phyloP scores from a whole-genome alignment of 805 yeast species.

The Barnettozyma populi region DNA sequence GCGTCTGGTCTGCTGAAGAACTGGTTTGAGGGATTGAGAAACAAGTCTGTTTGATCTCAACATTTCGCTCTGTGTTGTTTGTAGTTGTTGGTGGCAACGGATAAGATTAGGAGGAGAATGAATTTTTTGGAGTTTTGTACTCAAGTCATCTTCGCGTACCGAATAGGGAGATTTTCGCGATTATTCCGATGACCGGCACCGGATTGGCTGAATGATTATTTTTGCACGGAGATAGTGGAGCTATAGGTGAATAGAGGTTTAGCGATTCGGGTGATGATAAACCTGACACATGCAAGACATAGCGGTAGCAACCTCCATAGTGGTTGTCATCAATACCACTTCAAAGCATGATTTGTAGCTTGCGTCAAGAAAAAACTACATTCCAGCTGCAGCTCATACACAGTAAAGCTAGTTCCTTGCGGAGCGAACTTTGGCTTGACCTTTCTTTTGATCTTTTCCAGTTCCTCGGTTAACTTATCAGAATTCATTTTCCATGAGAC shows the following conservation, averaged over 20 bases:
- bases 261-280: not conserved
- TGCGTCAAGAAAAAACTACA: no score
- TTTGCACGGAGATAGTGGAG: not conserved
- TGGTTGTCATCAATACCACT: no score
- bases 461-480: no score
- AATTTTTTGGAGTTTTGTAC: not conserved
- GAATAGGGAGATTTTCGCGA: constrained; percentile 3
- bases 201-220: not conserved
- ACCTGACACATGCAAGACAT: no score
- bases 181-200: not conserved
- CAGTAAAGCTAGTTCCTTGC: no score
- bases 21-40: constrained; percentile 15
- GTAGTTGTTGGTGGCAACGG: not conserved
- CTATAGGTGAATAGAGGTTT: no score
- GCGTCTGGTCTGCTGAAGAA: constrained; percentile 29
- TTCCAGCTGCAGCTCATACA: no score
- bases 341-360: no score
- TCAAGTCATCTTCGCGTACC: not conserved
- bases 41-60: constrained; percentile 19
- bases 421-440: no score
- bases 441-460: no score
- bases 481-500: no score
- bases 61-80: constrained; percentile 12
- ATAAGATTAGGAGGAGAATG: not conserved
- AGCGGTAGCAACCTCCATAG: no score